These are phyloP conservation scores for Syzygium aqueum DNA, from an alignment of 345 rosid genomes.

Conservation along the genomic window DNA sequence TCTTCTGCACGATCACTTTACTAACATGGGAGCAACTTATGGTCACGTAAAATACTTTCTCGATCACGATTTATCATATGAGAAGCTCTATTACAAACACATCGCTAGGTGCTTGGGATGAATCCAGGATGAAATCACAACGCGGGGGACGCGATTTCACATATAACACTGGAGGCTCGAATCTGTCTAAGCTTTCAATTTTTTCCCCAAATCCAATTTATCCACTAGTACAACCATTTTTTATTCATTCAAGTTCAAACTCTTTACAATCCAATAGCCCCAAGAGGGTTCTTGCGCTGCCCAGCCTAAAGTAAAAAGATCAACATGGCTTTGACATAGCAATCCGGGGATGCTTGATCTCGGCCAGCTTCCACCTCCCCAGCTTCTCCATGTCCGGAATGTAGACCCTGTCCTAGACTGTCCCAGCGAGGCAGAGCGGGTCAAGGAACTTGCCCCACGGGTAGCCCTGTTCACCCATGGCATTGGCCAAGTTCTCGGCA, in stretches of 20 bases:
- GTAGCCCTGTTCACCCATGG: slow-evolving; percentile 91
- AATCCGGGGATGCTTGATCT: slow-evolving; percentile 92
- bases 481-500: slow-evolving; percentile 74
- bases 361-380: slow-evolving; percentile 82
- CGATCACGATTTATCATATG: background rate
- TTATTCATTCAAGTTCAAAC: background rate
- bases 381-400: slow-evolving; percentile 73
- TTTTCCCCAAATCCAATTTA: background rate
- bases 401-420: slow-evolving; percentile 50
- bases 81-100: background rate
- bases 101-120: background rate
- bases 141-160: rapidly evolving
- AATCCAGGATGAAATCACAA: background rate
- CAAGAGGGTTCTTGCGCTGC: slow-evolving; percentile 93
- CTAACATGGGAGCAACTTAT: background rate
- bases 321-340: slow-evolving; percentile 89
- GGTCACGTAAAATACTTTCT: background rate
- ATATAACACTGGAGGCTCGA: background rate
- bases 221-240: background rate
- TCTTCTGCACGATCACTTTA: no score
- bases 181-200: background rate
- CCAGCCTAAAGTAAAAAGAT: slow-evolving; percentile 93
- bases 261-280: slow-evolving; percentile 77
- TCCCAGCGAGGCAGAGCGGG: slow-evolving; percentile 74
- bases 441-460: slow-evolving; percentile 97